These are phyloP conservation scores for Schizochytrium sp. DNA, from an alignment of 108 stramenopile genomes.

Conservation along the genomic window DNA sequence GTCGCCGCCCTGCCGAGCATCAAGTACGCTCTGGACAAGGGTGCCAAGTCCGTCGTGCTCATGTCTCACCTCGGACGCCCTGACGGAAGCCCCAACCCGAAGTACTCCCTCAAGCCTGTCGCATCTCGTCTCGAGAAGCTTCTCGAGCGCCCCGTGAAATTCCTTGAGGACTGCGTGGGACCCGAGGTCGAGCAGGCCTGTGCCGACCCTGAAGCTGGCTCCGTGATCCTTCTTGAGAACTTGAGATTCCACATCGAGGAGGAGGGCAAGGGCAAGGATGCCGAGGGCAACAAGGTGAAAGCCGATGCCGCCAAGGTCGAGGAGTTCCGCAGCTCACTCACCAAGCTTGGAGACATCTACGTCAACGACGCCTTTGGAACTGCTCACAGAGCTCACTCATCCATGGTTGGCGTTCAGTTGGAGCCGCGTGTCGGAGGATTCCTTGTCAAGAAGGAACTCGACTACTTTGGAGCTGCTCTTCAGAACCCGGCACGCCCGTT, in stretches of 20 bases:
- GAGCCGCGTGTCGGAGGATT: conserved; percentile 85
- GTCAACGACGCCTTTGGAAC: conserved; percentile 99
- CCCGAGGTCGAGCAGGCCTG: conserved; percentile 88
- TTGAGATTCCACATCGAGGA: conserved; percentile 97
- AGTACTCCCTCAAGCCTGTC: conserved; percentile 97
- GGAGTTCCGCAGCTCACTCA: conserved; percentile 82
- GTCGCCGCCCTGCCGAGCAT: conserved; percentile 98
- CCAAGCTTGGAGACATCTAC: conserved; percentile 83
- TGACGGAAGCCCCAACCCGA: conserved; percentile 95
- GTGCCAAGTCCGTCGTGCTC: conserved; percentile 93
- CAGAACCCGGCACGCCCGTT: conserved; percentile 92
- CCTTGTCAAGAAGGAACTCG: conserved; percentile 92
- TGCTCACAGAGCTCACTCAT: conserved; percentile 97
- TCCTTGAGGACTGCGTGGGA: conserved; percentile 94
- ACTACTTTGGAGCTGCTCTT: conserved; percentile 94
- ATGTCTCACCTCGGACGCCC: conserved; percentile 99
- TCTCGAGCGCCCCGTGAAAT: conserved; percentile 89
- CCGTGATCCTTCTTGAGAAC: conserved; percentile 93
- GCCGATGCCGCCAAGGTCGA: conserved; percentile 90
- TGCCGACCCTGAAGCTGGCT: conserved; percentile 78
- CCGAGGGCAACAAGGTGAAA: conserved; percentile 91
- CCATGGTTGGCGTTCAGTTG: conserved; percentile 91
- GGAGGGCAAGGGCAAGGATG: conserved; percentile 96
- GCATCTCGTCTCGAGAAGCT: conserved; percentile 93
- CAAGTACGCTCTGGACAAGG: conserved; percentile 94